phyloP scores from a whole-genome alignment of 805 yeast species.

The Hanseniaspora mollemarum region DNA sequence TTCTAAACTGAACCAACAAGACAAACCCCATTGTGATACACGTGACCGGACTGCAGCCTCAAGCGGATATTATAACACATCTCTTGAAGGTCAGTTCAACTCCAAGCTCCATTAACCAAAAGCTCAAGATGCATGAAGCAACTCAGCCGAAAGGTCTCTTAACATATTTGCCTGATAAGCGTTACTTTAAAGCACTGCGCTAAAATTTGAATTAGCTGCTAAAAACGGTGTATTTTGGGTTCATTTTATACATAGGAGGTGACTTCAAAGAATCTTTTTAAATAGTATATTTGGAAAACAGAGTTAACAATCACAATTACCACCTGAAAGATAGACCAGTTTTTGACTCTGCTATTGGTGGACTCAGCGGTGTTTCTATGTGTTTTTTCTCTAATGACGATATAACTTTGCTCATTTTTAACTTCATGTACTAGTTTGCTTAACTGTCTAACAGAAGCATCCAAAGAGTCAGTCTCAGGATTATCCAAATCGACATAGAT shows the following conservation, averaged over 20 bases:
- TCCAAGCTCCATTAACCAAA: no score
- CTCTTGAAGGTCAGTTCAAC: no score
- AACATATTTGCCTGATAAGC: no score
- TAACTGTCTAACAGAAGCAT: conserved; percentile 67
- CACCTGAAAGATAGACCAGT: conserved; percentile 94
- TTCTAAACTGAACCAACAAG: no score
- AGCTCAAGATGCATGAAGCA: no score
- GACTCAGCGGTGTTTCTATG: conserved; percentile 98
- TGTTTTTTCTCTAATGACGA: conserved; percentile 90
- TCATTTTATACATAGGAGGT: conserved; percentile 64
- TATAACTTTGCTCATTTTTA: conserved; percentile 80
- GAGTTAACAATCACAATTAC: conserved; percentile 77
- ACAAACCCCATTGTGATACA: no score
- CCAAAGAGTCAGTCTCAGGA: conserved; percentile 67
- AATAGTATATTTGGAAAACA: conserved; percentile 82
- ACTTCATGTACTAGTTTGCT: conserved; percentile 71
- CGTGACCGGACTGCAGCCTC: no score
- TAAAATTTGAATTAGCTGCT: neutral
- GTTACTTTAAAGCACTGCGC: neutral
- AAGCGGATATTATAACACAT: neutral
- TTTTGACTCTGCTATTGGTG: conserved; percentile 89
- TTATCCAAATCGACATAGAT: conserved; percentile 71
- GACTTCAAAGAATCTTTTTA: conserved; percentile 91
- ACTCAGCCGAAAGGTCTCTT: no score
- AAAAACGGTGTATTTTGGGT: neutral